phyloP scores from a whole-genome alignment of 352 stramenopile genomes.

The Phytophthora boehmeriae region DNA sequence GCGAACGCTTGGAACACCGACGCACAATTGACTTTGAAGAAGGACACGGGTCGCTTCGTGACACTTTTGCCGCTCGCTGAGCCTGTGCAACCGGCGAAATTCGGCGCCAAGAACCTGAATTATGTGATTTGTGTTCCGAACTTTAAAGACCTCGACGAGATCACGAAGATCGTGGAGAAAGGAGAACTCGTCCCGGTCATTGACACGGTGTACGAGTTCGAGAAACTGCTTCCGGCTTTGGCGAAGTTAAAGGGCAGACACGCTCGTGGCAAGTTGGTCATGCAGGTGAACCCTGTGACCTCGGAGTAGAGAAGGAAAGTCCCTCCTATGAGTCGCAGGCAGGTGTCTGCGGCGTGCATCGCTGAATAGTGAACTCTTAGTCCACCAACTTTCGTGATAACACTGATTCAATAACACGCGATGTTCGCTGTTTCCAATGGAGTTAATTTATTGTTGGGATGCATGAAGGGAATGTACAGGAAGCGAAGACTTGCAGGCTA shows the following conservation, averaged over 20 bases:
- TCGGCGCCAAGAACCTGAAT: conserved; percentile 18
- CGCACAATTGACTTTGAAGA: conserved; percentile 29
- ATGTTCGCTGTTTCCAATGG: too few species aligned
- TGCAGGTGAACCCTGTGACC: conserved; percentile 29
- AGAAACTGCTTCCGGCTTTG: conserved; percentile 43
- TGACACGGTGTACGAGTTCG: conserved; percentile 45
- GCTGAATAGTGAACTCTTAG: too few species aligned
- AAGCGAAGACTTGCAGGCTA: conserved; percentile 2
- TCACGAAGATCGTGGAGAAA: conserved; percentile 41
- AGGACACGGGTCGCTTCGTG: conserved; percentile 28
- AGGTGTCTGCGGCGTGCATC: too few species aligned
- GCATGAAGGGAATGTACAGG: conserved; percentile 36
- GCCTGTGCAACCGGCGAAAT: conserved; percentile 11
- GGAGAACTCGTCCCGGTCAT: conserved; percentile 32
- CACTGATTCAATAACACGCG: too few species aligned
- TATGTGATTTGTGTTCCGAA: conserved; percentile 20
- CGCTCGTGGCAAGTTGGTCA: conserved; percentile 58
- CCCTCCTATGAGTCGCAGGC: not conserved
- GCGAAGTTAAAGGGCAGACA: conserved; percentile 46
- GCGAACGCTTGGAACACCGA: conserved; percentile 32
- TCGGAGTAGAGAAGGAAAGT: conserved; percentile 1
- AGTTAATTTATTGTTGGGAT: conserved; percentile 22
- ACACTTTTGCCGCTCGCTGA: conserved; percentile 20
- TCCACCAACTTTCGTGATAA: too few species aligned
- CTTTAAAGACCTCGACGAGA: conserved; percentile 15